Base-by-base conservation (phyloP, 169 alveolate species). In the Plasmodium vinckei region DNA sequence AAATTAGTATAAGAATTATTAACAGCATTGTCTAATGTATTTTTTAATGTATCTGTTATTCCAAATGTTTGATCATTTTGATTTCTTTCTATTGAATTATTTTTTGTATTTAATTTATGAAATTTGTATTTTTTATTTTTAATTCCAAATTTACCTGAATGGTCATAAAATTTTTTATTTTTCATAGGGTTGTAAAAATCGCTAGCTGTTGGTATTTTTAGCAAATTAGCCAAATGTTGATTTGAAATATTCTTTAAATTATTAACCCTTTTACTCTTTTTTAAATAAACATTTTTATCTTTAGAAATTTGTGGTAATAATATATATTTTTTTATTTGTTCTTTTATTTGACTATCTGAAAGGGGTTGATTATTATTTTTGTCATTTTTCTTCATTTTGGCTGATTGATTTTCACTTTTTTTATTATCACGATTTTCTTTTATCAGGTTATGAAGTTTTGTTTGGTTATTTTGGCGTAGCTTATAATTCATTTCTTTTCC, bases 1-100 rank as follows among this genome's bases (percentile, higher is more conserved):
- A 67, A 54, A 21, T 67, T 54, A 4, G 23, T 53, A 53, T 82
- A 61, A 5, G 90, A 59, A 33, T 54, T 51, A 67, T 59, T 56
- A 47, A 82, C 57, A 12, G 90, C 90, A 15, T 82, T 42, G 69
- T 82, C 90, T 61, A 82, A 53, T 49, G 39, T 23, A 13, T 51
- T 53, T 19, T 82, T 53, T 13, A 53, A 25, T 0, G 17, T 70
- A 54, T 46, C 67, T 10, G 67, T 25, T 9, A 54, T 44, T 2
- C 53, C 23, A 39, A 77, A 68, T 13, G 19, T 70, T 70, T 21
- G 4, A 12, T 13, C 17, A 51, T 9, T 12, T 13, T 6, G 39
- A 44, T 12, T 3, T 33, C n/a, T 39, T 21, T 65, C 15, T 33
- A 33, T 33, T 0, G 6, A 3, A 33, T 33, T 33, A 3, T 33